Base-by-base conservation (phyloP, 768 basidiomycete species). In the Coprinopsis cinerea region DNA sequence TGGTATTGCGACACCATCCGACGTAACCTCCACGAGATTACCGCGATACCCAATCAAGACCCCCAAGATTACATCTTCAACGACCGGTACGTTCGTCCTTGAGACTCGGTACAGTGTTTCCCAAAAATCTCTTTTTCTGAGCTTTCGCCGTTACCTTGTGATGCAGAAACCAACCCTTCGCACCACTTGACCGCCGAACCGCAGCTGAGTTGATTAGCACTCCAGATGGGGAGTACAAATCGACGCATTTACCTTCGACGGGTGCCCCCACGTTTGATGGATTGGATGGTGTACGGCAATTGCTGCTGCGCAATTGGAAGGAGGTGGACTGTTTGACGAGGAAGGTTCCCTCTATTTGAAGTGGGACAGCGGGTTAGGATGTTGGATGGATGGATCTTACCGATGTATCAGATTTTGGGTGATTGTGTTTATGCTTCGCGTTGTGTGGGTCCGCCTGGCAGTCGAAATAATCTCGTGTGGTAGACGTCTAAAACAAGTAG, bases 1-100 rank as follows among this genome's bases (percentile, higher is more conserved):
- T 61, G 66, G 32, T 85, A 83, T 70, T 83, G 82, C 56, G 64
- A 79, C 9, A 62, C 72, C n/a, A 74, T 88, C 52, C 74, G 79
- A 55, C 68, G 78, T 13, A 83, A 85, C 55, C 68, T 88, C 1
- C 78, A 81, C 44, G 79, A 84, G 61, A 79, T 88, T 57, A 84
- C 83, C 2, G 74, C 79, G 49, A 82, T 83, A 66, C 73, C 78
- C 1, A 67, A 69, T 24, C 70, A 75, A 20, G 68, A 78, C 7
- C 79, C 79, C 0, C 62, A 69, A 7, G 52, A 65, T 3, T 82
- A 71, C 61, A 63, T 84, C 54, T 81, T 80, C 64, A 75, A 67
- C 30, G 59, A 69, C 41, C 68, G 71, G 67, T 67, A 47, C 26
- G 57, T 46, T n/a, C n/a, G n/a, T n/a, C n/a, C n/a, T n/a, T n/a